Evolutionary conservation across 2,329 filamentous ascomycete genomes (phyloP).

Genomic region (Lasiodiplodia theobromae): DNA sequence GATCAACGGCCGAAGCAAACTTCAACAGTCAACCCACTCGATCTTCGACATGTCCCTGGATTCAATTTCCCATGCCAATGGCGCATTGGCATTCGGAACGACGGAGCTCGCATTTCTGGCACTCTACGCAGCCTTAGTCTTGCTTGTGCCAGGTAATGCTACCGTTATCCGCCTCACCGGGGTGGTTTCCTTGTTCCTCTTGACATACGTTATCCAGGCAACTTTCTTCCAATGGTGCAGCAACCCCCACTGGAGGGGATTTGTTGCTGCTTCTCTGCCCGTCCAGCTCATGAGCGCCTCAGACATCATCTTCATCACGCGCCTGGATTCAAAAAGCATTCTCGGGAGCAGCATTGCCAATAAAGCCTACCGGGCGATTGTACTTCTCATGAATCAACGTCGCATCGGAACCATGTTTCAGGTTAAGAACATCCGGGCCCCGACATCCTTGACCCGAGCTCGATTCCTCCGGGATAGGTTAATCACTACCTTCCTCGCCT

Average conservation of each 20-base stretch:
- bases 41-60: not conserved
- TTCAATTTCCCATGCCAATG: not conserved
- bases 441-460: not conserved
- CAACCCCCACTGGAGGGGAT: not conserved
- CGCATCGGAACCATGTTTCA: conserved; percentile 5
- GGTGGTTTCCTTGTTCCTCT: not conserved
- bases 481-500: not conserved
- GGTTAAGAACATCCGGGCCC: not conserved
- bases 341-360: not conserved
- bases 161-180: not conserved
- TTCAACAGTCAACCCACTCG: not conserved
- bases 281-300: conserved; percentile 15
- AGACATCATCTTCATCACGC: not conserved
- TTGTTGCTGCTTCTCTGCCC: not conserved
- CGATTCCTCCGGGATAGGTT: not conserved
- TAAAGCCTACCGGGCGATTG: not conserved
- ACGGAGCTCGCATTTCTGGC: not conserved
- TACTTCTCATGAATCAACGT: conserved; percentile 1
- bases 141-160: not conserved
- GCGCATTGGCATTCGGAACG: not conserved
- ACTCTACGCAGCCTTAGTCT: not conserved
- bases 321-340: not conserved
- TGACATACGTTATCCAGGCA: not conserved
- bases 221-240: not conserved
- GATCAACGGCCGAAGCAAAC: not conserved